phyloP scores from a whole-genome alignment of 306 rosid genomes.

The Rosa chinensis region DNA sequence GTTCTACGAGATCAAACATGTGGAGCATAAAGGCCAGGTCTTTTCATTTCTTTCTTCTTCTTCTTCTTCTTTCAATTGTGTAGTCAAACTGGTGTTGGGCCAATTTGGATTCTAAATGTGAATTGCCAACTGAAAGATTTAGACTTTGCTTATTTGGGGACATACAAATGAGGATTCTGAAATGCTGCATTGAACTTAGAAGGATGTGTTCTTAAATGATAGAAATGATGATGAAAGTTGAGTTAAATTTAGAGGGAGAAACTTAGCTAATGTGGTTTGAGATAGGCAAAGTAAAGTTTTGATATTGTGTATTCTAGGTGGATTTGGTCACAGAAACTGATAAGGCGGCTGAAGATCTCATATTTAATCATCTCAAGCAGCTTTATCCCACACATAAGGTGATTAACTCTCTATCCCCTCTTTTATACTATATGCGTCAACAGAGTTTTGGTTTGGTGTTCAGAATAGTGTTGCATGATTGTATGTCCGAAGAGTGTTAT shows the following conservation, averaged over 20 bases:
- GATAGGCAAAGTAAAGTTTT: not conserved
- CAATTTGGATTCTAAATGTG: not conserved
- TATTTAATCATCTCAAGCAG: slow-evolving; percentile 76
- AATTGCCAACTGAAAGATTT: not conserved
- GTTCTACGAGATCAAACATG: slow-evolving; percentile 69
- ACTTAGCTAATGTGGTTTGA: not conserved
- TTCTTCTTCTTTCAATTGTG: not conserved
- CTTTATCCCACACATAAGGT: slow-evolving; percentile 85
- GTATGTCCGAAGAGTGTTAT: not conserved
- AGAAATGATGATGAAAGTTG: not conserved
- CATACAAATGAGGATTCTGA: not conserved
- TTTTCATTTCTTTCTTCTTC: not conserved
- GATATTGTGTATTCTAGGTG: slow-evolving; percentile 53
- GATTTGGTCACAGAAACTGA: slow-evolving; percentile 99
- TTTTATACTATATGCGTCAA: not conserved
- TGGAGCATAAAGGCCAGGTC: slow-evolving; percentile 90
- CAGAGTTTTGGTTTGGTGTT: slow-evolving; percentile 13
- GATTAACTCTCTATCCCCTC: slow-evolving; percentile 23
- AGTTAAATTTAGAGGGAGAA: not conserved
- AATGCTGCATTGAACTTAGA: slow-evolving; percentile 10
- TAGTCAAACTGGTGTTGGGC: not conserved
- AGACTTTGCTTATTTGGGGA: not conserved
- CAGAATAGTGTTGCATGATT: not conserved
- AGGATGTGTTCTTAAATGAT: not conserved
- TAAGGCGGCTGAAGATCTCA: slow-evolving; percentile 93